phyloP scores from a whole-genome alignment of 345 rosid genomes.

The Arabis alpina region DNA sequence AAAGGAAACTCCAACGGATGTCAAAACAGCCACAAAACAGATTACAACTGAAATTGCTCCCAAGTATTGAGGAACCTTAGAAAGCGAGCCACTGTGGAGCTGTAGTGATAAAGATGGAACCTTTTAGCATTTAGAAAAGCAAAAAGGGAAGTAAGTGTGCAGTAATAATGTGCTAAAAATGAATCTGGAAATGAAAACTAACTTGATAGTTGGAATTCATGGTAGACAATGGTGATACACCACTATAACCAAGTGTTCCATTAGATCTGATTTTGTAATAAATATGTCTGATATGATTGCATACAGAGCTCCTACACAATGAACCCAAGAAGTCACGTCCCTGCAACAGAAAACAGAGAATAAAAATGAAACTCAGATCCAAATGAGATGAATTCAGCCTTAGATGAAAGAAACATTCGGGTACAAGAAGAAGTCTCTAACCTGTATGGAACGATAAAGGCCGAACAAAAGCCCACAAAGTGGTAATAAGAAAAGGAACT shows the following conservation, averaged over 20 bases:
- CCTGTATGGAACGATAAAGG: slow-evolving; percentile 37
- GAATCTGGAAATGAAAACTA: slow-evolving; percentile 30
- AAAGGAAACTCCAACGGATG: slow-evolving; percentile 67
- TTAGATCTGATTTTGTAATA: slow-evolving; percentile 60
- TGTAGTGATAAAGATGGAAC: slow-evolving; percentile 31
- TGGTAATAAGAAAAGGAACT: slow-evolving; percentile 73
- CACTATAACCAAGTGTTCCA: slow-evolving; percentile 62
- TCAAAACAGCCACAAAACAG: slow-evolving; percentile 56
- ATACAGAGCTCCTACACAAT: slow-evolving; percentile 61
- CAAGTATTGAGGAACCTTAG: slow-evolving; percentile 70
- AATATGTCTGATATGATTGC: slow-evolving; percentile 65
- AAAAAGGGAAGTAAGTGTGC: background rate
- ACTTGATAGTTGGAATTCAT: slow-evolving; percentile 60
- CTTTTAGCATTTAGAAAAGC: background rate
- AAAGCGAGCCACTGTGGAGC: slow-evolving; percentile 52
- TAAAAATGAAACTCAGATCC: background rate
- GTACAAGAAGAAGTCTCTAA: slow-evolving; percentile 14
- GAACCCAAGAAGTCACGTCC: slow-evolving; percentile 51
- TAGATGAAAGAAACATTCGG: slow-evolving; percentile 3
- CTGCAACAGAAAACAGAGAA: slow-evolving; percentile 49
- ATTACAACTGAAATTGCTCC: slow-evolving; percentile 63
- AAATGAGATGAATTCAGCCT: slow-evolving; percentile 10
- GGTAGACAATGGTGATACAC: slow-evolving; percentile 60
- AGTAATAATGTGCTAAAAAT: background rate
- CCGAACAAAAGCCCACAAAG: slow-evolving; percentile 56